phyloP scores from a whole-genome alignment of 352 stramenopile species.

The Aphanomyces cochlioides region DNA sequence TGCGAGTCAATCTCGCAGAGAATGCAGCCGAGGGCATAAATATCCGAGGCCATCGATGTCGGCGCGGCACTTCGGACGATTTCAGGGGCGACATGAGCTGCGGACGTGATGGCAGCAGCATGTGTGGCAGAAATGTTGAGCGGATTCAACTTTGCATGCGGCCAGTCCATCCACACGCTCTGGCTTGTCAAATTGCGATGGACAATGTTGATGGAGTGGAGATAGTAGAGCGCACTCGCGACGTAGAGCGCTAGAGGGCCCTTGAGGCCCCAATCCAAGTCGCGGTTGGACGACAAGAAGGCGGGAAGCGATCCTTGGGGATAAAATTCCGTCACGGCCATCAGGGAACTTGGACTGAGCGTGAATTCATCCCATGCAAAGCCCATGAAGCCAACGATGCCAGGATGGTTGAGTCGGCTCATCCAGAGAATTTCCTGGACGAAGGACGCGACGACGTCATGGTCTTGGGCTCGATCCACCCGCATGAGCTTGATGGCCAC shows the following conservation, averaged over 20 bases:
- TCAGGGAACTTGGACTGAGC: slow-evolving; percentile 47
- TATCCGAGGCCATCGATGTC: not conserved
- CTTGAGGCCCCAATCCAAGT: slow-evolving; percentile 14
- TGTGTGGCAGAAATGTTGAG: not conserved
- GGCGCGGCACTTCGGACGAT: slow-evolving; percentile 3
- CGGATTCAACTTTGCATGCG: not conserved
- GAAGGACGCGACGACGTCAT: slow-evolving; percentile 54
- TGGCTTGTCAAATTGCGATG: slow-evolving; percentile 37
- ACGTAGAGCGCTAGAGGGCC: slow-evolving; percentile 25
- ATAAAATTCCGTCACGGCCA: slow-evolving; percentile 76
- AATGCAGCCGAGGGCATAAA: slow-evolving; percentile 20
- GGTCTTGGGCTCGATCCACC: slow-evolving; percentile 1
- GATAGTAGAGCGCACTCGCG: slow-evolving; percentile 52
- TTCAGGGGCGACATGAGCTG: not conserved
- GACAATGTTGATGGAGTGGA: slow-evolving; percentile 36
- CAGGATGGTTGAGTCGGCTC: slow-evolving; percentile 62
- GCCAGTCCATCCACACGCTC: slow-evolving; percentile 38
- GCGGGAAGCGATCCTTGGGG: slow-evolving; percentile 57
- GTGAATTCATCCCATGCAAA: slow-evolving; percentile 60
- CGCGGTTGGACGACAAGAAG: not conserved
- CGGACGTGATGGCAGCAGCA: not conserved
- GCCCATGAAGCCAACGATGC: slow-evolving; percentile 75
- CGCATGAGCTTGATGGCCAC: slow-evolving; percentile 3
- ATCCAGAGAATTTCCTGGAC: slow-evolving; percentile 74
- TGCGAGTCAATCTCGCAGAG: slow-evolving; percentile 15